phyloP scores from a whole-genome alignment of 176 grass and related monocot species.

The Chrysopogon serrulatus region DNA sequence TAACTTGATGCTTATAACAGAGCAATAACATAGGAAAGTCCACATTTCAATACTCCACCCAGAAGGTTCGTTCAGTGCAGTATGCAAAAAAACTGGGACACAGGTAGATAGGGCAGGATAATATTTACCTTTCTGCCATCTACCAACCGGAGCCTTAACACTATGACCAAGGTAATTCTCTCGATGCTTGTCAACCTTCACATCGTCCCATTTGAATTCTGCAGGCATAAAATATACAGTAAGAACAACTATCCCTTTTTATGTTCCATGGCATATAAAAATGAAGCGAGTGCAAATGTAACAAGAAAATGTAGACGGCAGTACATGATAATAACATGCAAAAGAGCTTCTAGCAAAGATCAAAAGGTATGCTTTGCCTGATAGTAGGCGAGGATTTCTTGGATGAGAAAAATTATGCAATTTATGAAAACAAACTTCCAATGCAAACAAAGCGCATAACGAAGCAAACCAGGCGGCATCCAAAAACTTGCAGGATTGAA shows the following conservation, averaged over 20 bases:
- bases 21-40: conserved; percentile 5
- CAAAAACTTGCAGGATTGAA: not conserved
- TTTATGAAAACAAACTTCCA: not conserved
- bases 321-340: not conserved
- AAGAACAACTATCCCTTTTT: not conserved
- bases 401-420: not conserved
- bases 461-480: not conserved
- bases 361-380: not conserved
- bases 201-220: conserved; percentile 99
- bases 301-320: not conserved
- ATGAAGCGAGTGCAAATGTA: not conserved
- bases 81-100: not conserved
- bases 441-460: not conserved
- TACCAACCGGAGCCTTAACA: conserved; percentile 87
- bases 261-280: not conserved
- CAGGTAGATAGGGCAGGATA: not conserved
- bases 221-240: conserved; percentile 7
- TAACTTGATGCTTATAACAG: not conserved
- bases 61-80: not conserved
- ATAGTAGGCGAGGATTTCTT: not conserved
- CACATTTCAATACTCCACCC: not conserved
- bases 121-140: conserved; percentile 97
- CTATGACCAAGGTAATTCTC: conserved; percentile 98
- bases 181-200: conserved; percentile 96
- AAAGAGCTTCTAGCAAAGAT: conserved; percentile 1